Percentiles rank a stretch among this genome's conserved stretches.
These are phyloP conservation scores for Termitomyces sp. DNA, from an alignment of 768 basidiomycete genomes.

Conservation along the genomic window DNA sequence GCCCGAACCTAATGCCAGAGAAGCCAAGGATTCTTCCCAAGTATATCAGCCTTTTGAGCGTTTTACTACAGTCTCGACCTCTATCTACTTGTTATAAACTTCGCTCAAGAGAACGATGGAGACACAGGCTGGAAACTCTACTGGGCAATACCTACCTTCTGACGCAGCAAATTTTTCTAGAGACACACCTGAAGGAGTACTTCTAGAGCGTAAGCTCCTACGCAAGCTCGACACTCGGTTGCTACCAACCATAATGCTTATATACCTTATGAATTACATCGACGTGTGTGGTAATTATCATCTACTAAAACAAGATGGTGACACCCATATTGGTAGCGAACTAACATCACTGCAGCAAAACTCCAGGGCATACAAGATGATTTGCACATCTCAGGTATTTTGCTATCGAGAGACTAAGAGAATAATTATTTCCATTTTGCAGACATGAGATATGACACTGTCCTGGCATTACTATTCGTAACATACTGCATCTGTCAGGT, in stretches of 20 bases:
- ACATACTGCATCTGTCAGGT: constrained; percentile 61
- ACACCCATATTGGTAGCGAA: constrained; percentile 27
- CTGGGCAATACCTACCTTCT: background rate
- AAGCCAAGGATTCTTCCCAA: background rate
- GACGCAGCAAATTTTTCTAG: background rate
- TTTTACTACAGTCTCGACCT: background rate
- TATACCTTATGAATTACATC: constrained; percentile 65
- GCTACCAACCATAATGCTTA: constrained; percentile 51
- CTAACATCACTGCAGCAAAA: constrained; percentile 42
- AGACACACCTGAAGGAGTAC: constrained; percentile 24
- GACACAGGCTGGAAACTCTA: background rate
- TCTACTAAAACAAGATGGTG: background rate
- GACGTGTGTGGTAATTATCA: constrained; percentile 35
- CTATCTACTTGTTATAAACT: background rate
- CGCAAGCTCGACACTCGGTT: constrained; percentile 52
- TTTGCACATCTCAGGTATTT: constrained; percentile 36
- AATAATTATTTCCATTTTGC: background rate
- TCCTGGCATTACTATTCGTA: constrained; percentile 50
- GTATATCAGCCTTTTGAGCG: background rate
- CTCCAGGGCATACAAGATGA: constrained; percentile 47
- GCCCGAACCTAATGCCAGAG: background rate
- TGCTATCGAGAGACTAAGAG: too few relatives aligned
- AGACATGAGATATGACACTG: constrained; percentile 51
- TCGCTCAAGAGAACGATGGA: background rate
- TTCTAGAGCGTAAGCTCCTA: constrained; percentile 39